A percentile compares a stretch with the other conserved stretches of the same genome.
phyloP scores from a whole-genome alignment of 148 eudicot genomes.

The Cornus suecica region DNA sequence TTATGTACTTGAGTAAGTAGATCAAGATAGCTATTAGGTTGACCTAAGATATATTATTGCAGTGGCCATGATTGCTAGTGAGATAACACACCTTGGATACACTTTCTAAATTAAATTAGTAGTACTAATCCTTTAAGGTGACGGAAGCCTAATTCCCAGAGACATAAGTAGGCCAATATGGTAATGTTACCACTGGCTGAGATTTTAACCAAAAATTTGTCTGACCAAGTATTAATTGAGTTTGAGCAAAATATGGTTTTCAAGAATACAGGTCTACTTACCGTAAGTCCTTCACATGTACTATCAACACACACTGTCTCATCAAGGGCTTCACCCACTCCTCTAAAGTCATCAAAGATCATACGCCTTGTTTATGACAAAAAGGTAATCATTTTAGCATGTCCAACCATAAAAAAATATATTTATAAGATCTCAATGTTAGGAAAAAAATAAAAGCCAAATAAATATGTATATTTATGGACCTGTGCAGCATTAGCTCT shows the following conservation, averaged over 20 bases:
- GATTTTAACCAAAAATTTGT: not conserved
- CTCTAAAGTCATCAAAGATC: conserved; percentile 57
- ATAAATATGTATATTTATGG: too few relatives aligned
- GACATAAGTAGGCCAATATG: not conserved
- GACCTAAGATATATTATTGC: too few relatives aligned
- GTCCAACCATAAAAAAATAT: not conserved
- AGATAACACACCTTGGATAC: too few relatives aligned
- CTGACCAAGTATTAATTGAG: not conserved
- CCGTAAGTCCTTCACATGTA: conserved; percentile 76
- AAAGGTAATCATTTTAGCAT: not conserved
- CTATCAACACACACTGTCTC: conserved; percentile 55
- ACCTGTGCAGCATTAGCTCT: conserved; percentile 93
- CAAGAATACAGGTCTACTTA: conserved; percentile 6
- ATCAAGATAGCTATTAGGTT: too few relatives aligned
- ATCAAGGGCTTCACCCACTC: conserved; percentile 68
- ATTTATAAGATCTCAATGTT: not conserved
- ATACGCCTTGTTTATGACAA: conserved; percentile 43
- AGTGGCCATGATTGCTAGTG: too few relatives aligned
- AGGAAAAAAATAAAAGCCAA: too few relatives aligned
- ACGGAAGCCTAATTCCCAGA: not conserved
- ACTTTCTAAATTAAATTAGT: too few relatives aligned
- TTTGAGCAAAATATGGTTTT: not conserved
- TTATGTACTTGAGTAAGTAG: too few relatives aligned
- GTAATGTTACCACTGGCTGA: not conserved
- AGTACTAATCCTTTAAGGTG: not conserved